Conservation (phyloP, 2,329 filamentous ascomycete genomes). For the Colletotrichum lindemuthianum region DNA sequence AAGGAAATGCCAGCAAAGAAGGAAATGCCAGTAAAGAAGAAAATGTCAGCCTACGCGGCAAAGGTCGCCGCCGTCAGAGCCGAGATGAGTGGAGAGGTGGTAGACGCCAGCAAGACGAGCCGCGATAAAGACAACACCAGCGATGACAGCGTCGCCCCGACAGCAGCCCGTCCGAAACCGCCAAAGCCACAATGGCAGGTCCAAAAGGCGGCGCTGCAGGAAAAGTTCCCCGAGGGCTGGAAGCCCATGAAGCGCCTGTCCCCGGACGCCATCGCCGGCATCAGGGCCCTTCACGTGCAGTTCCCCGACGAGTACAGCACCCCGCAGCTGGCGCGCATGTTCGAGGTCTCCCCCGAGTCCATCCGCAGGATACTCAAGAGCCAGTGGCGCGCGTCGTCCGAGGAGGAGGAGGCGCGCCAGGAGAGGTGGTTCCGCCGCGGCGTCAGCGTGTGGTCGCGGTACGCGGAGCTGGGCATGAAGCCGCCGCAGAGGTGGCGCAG, state of each 20-base stretch:
- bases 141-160: conserved; percentile 40
- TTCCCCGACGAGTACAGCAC: conserved; percentile 84
- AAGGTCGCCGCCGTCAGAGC: no score
- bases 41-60: no score
- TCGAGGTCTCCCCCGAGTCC: conserved; percentile 87
- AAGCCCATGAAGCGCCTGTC: conserved; percentile 86
- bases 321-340: conserved; percentile 76
- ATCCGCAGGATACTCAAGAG: conserved; percentile 86
- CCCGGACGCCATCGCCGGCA: conserved; percentile 90
- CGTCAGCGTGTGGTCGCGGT: conserved; percentile 66
- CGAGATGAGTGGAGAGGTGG: no score
- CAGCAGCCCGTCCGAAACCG: conserved; percentile 30
- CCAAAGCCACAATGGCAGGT: conserved; percentile 71
- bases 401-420: conserved; percentile 67
- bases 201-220: conserved; percentile 78
- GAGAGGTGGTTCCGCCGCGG: conserved; percentile 71
- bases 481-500: conserved; percentile 69
- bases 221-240: conserved; percentile 88
- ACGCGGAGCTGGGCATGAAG: conserved; percentile 69
- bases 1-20: no score
- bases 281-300: conserved; percentile 81
- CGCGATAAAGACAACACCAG: conserved; percentile 36
- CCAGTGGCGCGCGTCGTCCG: conserved; percentile 73
- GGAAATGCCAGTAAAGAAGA: no score
- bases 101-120: neutral